Evolutionary conservation across 352 stramenopile species (phyloP), one percentile per base, ranked within the genome.

Genomic region (Pythium pectinolyticum): DNA sequence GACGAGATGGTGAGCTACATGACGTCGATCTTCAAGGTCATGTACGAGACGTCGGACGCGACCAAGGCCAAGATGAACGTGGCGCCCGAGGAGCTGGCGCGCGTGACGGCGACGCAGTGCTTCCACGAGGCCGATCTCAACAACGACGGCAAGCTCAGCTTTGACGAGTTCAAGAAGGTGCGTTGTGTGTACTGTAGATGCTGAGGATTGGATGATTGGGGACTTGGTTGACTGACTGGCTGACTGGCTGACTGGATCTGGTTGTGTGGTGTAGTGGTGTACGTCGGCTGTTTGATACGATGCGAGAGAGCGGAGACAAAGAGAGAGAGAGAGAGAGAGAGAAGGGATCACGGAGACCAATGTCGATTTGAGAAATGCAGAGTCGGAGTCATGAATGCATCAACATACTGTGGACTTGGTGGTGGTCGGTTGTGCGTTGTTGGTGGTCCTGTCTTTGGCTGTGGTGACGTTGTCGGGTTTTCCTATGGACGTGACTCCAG

Each of bases 131-230:
- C 85, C 9, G 85, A 95, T 53, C 61, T 94, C 28, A 93, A 95
- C 51, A 74, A 86, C 49, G 85, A 96, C 66, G 78, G 84, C 55
- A 90, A 93, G 57, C 73, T 95, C 34, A 93, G 82, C 73, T 95
- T 95, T 55, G 85, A 94, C 51, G 84, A 95, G 51, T 96, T 96
- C 68, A 94, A 94, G 57, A 90, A 94, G 85, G 85, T 94, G 56
- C 63, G 58, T 59, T 8, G 3, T 37, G 8, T 17, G 11, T 4
- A 41, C 3, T 32, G 32, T n/a, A n/a, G n/a, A 25, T 50, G 4
- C 30, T 19, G n/a, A 43, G 28, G 17, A 19, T 39, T 43, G 15
- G 32, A 19, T 19, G 27, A 43, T 17, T 47, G 50, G 7, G 11
- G 11, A 15, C 14, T 12, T n/a, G 25, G 30, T n/a, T 47, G n/a